A percentile compares a stretch with the other conserved stretches of the same genome.
These are phyloP conservation scores for Sarocladium strictum DNA, from an alignment of 2,329 filamentous ascomycete species.

Conservation along the genomic window DNA sequence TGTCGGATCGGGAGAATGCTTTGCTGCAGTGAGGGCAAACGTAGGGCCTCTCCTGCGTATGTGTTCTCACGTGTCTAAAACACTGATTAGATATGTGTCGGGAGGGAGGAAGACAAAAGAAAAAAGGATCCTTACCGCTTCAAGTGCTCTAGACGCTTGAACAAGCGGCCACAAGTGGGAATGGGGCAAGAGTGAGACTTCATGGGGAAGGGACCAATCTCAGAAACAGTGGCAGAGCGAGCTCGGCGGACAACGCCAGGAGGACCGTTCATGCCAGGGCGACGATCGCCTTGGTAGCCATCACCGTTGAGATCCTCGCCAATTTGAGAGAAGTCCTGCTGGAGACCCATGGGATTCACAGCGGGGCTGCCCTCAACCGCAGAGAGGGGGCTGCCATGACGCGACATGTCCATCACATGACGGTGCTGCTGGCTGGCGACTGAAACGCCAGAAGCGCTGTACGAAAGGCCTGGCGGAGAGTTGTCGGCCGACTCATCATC, in stretches of 20 bases:
- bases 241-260: constrained; percentile 75
- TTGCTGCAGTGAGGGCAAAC: constrained; percentile 97
- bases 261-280: constrained; percentile 45
- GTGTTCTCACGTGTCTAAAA: constrained; percentile 92
- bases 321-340: constrained; percentile 64
- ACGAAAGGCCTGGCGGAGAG: constrained; percentile 71
- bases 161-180: constrained; percentile 90
- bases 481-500: constrained; percentile 72
- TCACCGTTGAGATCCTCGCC: constrained; percentile 57
- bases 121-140: constrained; percentile 74
- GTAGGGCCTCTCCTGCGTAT: constrained; percentile 98
- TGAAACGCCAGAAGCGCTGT: constrained; percentile 63
- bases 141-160: constrained; percentile 98
- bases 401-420: constrained; percentile 76
- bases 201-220: constrained; percentile 90
- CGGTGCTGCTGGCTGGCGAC: constrained; percentile 63
- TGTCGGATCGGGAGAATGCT: constrained; percentile 97
- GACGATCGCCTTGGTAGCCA: constrained; percentile 44
- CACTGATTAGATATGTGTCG: constrained; percentile 20
- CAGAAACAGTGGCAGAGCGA: constrained; percentile 92
- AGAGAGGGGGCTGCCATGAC: constrained; percentile 84
- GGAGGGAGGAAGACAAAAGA: constrained; percentile 25
- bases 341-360: constrained; percentile 62
- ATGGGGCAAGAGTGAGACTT: constrained; percentile 99
- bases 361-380: constrained; percentile 77